A percentile compares a stretch with the other conserved stretches of the same genome.
phyloP scores from a whole-genome alignment of 1,284 basidiomycete genomes.

The Cutaneotrichosporon spelunceum region DNA sequence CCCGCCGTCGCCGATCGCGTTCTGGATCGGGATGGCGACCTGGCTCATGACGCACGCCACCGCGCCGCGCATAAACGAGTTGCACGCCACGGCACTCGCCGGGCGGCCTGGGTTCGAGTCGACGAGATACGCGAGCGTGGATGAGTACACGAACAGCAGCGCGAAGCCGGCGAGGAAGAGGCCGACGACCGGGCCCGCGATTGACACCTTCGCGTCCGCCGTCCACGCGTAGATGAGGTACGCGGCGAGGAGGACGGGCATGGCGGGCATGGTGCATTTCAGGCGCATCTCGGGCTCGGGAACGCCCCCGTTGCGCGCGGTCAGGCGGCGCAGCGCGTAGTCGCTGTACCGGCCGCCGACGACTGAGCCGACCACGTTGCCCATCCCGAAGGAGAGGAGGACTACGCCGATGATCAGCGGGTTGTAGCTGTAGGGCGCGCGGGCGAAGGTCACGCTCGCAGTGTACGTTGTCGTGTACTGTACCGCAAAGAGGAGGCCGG shows the following conservation, averaged over 20 bases:
- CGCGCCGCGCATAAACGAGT: constrained; percentile 45
- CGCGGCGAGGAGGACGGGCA: constrained; percentile 51
- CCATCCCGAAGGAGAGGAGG: constrained; percentile 68
- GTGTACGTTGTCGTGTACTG: constrained; percentile 68
- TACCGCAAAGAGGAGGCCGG: constrained; percentile 67
- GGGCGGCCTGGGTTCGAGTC: constrained; percentile 58
- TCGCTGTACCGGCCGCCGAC: constrained; percentile 77
- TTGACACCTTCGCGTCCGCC: constrained; percentile 59
- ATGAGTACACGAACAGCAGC: constrained; percentile 57
- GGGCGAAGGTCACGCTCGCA: constrained; percentile 60
- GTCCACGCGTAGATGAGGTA: constrained; percentile 75
- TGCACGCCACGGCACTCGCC: constrained; percentile 43
- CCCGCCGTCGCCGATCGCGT: constrained; percentile 65
- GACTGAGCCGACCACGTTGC: constrained; percentile 66
- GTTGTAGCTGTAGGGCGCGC: constrained; percentile 63
- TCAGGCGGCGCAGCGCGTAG: constrained; percentile 59
- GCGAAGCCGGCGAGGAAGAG: constrained; percentile 65
- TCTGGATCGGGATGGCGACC: constrained; percentile 48
- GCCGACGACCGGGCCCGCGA: constrained; percentile 60
- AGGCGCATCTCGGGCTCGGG: constrained; percentile 73
- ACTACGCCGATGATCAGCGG: constrained; percentile 71
- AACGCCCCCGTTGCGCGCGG: constrained; percentile 61
- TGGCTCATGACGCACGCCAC: constrained; percentile 48
- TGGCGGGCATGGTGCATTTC: constrained; percentile 58
- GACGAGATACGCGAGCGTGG: constrained; percentile 61